These are phyloP conservation scores for Verticillium tricorpus DNA, from an alignment of 2,329 filamentous ascomycete species.

Conservation along the genomic window DNA sequence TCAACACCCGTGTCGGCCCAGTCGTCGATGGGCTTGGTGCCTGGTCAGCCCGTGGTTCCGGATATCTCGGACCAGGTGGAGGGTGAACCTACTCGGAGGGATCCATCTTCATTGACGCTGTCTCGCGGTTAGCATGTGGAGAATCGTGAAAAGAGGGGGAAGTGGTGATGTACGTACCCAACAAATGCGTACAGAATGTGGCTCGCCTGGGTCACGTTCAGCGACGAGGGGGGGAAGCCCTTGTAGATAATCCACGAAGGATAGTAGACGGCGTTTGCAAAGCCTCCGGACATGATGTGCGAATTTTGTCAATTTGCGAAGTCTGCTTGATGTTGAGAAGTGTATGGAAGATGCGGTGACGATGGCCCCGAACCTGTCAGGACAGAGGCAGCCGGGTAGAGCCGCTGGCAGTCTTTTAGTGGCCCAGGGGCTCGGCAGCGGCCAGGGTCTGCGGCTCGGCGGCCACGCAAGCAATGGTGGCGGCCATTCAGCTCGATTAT, in stretches of 20 bases:
- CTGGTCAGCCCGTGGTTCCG: not conserved
- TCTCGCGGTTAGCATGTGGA: slow-evolving; percentile 7
- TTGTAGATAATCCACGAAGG: slow-evolving; percentile 62
- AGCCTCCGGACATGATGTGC: slow-evolving; percentile 9
- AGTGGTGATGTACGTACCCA: slow-evolving; percentile 24
- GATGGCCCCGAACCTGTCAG: not conserved
- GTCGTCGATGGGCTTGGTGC: slow-evolving; percentile 46
- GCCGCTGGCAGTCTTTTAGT: not conserved
- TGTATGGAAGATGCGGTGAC: not conserved
- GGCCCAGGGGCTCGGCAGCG: not conserved
- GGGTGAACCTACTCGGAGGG: slow-evolving; percentile 32
- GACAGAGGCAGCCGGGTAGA: not conserved
- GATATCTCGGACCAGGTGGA: not conserved
- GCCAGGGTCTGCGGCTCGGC: not conserved
- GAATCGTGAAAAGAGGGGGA: not conserved
- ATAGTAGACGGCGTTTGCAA: slow-evolving; percentile 50
- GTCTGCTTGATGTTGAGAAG: not conserved
- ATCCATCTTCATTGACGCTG: slow-evolving; percentile 28
- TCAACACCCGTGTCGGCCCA: slow-evolving; percentile 58
- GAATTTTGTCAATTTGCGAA: not conserved
- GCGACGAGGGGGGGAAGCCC: slow-evolving; percentile 52
- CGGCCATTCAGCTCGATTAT: not conserved
- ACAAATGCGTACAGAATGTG: slow-evolving; percentile 65
- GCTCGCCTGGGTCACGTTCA: slow-evolving; percentile 53
- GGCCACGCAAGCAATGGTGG: not conserved